Base-by-base conservation (phyloP, 129 eudicot genomes). In the Tanacetum coccineum region DNA sequence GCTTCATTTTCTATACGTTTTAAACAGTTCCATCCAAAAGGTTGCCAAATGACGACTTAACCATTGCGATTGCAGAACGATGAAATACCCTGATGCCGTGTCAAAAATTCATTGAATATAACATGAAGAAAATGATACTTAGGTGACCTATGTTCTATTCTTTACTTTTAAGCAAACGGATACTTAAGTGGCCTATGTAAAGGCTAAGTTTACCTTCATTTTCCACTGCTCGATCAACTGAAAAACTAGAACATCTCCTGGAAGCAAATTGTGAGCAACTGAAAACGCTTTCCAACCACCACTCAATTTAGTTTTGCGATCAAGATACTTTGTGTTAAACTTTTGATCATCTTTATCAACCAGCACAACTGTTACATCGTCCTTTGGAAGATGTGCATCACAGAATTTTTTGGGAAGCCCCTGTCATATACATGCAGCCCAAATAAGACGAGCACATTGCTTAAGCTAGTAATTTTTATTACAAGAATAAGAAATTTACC, bases 201-300 rank as follows among this genome's bases (percentile, higher is more conserved):
- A 7, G 9, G 6, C 42, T 36, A 36, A 7, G 42, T 36, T 36
- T 36, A 36, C 42, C 42, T 36, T 36, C 42, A 36, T 36, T 36
- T 36, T 36, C 42, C 42, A 36, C 42, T 36, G 70, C 8, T 50
- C 48, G 32, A 80, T 46, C 63, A 86, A 42, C 2, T 80, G 84
- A 62, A 86, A 86, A 54, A 82, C 83, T 42, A 82, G 50, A 66
- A 73, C 77, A 72, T 86, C 92, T 25, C 85, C 84, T 62, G 71
- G 81, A 6, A 30, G 54, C 70, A 86, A 75, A 28, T 78, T 66
- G 45, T 82, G 92, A 17, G 79, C 64, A n/a, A 80, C 64, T 10
- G 88, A 67, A 70, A 82, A 86, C 39, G 79, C 92, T 74, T 81
- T 77, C 92, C 92, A 86, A 15, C 92, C 92, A 36, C 60, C 88